Evolutionary conservation across 2,329 filamentous ascomycete genomes (phyloP).

Genomic region (Trichoderma brevicompactum): DNA sequence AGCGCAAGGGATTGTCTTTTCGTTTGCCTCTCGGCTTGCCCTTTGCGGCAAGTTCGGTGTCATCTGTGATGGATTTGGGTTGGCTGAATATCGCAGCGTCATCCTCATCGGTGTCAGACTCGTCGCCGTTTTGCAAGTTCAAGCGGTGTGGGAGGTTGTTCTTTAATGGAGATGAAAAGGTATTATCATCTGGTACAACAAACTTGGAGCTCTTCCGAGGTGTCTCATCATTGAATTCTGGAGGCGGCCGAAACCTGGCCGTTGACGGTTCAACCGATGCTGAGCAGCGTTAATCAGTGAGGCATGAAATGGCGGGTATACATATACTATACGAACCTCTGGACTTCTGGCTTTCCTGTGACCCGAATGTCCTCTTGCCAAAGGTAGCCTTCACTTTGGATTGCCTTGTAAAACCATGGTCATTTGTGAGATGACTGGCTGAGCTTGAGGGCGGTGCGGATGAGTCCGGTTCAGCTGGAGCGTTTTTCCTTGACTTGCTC

Average conservation of each 20-base stretch:
- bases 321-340: constrained; percentile 7
- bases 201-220: constrained; percentile 20
- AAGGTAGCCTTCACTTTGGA: constrained; percentile 36
- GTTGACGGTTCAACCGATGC: neutral
- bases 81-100: neutral
- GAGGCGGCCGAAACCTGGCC: neutral
- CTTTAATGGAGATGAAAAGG: constrained; percentile 16
- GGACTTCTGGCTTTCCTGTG: constrained; percentile 31
- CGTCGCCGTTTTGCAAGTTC: neutral
- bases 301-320: neutral
- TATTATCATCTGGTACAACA: neutral
- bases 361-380: constrained; percentile 32
- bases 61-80: neutral
- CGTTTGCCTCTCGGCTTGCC: neutral
- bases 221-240: neutral
- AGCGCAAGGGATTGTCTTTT: neutral
- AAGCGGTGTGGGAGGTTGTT: neutral
- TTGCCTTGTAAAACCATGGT: constrained; percentile 36
- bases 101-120: neutral
- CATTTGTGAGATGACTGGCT: constrained; percentile 34
- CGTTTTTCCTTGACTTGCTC: constrained; percentile 17
- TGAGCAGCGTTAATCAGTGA: neutral
- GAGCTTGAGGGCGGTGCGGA: constrained; percentile 29
- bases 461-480: neutral
- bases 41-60: neutral